Percentiles rank a stretch among this genome's conserved stretches.
These are phyloP conservation scores for Noccaea caerulescens DNA, from an alignment of 345 rosid species.

Conservation along the genomic window DNA sequence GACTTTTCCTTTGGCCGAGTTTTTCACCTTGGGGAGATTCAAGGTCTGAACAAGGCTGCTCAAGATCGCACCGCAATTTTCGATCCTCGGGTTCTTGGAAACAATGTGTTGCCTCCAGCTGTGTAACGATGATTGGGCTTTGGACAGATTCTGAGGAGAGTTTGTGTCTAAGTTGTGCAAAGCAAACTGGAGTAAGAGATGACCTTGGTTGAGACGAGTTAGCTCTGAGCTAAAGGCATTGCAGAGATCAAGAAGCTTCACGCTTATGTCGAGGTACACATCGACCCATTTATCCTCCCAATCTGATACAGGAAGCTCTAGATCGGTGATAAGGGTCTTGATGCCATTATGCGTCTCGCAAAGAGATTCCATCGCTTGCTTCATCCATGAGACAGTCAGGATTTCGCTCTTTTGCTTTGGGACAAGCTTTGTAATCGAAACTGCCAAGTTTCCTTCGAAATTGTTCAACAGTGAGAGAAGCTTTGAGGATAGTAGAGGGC, in stretches of 20 bases:
- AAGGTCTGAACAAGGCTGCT: slow-evolving; percentile 40
- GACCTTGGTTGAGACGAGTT: slow-evolving; percentile 46
- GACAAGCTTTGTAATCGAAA: slow-evolving; percentile 34
- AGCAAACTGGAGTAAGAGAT: slow-evolving; percentile 45
- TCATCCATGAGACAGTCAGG: slow-evolving; percentile 48
- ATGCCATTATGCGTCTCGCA: slow-evolving; percentile 38
- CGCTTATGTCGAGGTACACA: slow-evolving; percentile 43
- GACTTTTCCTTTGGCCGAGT: slow-evolving; percentile 47
- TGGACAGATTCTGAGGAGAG: slow-evolving; percentile 34
- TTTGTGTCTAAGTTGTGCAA: slow-evolving; percentile 38
- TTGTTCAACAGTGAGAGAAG: slow-evolving; percentile 36
- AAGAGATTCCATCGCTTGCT: slow-evolving; percentile 42
- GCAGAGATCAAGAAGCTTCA: slow-evolving; percentile 48
- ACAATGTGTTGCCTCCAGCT: slow-evolving; percentile 42
- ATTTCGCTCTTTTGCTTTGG: slow-evolving; percentile 39
- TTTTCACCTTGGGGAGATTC: slow-evolving; percentile 49
- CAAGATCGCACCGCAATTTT: slow-evolving; percentile 36
- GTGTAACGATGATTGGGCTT: slow-evolving; percentile 41
- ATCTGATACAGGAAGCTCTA: slow-evolving; percentile 44
- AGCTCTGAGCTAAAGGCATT: slow-evolving; percentile 46
- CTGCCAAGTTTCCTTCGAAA: slow-evolving; percentile 41
- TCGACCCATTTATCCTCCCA: slow-evolving; percentile 51
- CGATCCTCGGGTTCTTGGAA: slow-evolving; percentile 43
- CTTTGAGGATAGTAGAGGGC: slow-evolving; percentile 25
- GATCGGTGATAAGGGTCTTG: slow-evolving; percentile 42